These are phyloP conservation scores for Ustilago sp. DNA, from an alignment of 1,284 basidiomycete genomes.

Conservation along the genomic window DNA sequence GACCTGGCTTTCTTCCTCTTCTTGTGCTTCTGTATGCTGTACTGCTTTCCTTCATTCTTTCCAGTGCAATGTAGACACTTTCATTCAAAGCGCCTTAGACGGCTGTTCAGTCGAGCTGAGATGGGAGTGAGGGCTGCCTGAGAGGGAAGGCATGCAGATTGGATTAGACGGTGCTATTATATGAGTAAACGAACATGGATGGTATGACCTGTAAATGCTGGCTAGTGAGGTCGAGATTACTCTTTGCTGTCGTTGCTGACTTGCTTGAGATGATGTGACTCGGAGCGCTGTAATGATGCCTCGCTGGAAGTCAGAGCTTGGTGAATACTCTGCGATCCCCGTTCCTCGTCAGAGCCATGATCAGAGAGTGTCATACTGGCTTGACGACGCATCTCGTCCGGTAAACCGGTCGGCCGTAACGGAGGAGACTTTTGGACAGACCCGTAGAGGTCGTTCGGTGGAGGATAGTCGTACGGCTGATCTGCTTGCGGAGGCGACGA, in stretches of 20 bases:
- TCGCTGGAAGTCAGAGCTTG: constrained; percentile 17
- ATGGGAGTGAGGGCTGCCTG: neutral
- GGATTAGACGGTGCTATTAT: neutral
- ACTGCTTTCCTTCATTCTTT: neutral
- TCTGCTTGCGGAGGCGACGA: constrained; percentile 8
- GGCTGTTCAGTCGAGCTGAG: neutral
- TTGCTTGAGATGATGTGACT: constrained; percentile 36
- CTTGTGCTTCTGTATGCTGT: constrained; percentile 1
- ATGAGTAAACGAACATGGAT: neutral
- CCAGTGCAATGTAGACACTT: constrained; percentile 19
- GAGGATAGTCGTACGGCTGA: constrained; percentile 40
- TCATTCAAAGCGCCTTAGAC: neutral
- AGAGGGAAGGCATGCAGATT: neutral
- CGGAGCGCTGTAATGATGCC: constrained; percentile 22
- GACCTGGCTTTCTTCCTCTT: neutral
- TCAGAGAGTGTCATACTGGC: constrained; percentile 38
- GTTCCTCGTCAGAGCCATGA: constrained; percentile 23
- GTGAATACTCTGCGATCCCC: constrained; percentile 7
- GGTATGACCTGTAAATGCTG: neutral
- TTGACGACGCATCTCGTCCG: constrained; percentile 39
- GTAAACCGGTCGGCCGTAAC: constrained; percentile 12
- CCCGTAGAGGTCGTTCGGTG: constrained; percentile 28
- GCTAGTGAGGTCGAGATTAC: neutral
- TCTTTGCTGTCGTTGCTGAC: constrained; percentile 20
- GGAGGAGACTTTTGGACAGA: constrained; percentile 35